Evolutionary conservation across 2,329 filamentous ascomycete genomes (phyloP).

Genomic region (Onygenales sp.): DNA sequence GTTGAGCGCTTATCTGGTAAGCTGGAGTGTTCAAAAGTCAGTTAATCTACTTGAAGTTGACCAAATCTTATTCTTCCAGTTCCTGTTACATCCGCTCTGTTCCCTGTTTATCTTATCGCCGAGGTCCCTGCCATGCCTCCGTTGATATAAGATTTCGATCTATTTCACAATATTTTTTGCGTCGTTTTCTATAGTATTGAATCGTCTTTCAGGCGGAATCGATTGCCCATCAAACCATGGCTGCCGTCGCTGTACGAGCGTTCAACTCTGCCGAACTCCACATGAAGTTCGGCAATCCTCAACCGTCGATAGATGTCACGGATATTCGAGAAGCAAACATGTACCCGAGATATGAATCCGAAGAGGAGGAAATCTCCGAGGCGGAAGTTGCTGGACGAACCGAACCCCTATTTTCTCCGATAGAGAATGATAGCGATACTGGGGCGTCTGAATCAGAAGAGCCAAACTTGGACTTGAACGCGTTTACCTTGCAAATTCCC

Average conservation of each 20-base stretch:
- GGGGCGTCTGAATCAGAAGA: slow-evolving; percentile 1
- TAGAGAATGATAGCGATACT: slow-evolving; percentile 8
- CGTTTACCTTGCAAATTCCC: background rate
- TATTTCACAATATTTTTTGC: background rate
- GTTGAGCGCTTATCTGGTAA: background rate
- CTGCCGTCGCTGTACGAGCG: background rate
- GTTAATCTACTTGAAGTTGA: background rate
- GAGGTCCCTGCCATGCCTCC: background rate
- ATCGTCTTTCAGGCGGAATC: background rate
- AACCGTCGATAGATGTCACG: background rate
- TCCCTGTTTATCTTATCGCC: background rate
- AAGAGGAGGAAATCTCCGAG: slow-evolving; percentile 14
- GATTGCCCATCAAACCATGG: background rate
- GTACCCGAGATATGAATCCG: slow-evolving; percentile 11
- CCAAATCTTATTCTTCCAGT: background rate
- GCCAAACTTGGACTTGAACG: background rate
- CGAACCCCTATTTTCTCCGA: slow-evolving; percentile 9
- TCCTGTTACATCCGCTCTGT: background rate
- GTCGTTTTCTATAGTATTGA: background rate
- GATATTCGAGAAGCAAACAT: slow-evolving; percentile 1
- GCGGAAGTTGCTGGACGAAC: slow-evolving; percentile 6
- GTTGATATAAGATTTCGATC: background rate
- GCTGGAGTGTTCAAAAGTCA: background rate
- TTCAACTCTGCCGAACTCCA: background rate
- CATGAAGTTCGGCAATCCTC: background rate